Conservation (phyloP, 139 green algal species). For the Closterium sp. region DNA sequence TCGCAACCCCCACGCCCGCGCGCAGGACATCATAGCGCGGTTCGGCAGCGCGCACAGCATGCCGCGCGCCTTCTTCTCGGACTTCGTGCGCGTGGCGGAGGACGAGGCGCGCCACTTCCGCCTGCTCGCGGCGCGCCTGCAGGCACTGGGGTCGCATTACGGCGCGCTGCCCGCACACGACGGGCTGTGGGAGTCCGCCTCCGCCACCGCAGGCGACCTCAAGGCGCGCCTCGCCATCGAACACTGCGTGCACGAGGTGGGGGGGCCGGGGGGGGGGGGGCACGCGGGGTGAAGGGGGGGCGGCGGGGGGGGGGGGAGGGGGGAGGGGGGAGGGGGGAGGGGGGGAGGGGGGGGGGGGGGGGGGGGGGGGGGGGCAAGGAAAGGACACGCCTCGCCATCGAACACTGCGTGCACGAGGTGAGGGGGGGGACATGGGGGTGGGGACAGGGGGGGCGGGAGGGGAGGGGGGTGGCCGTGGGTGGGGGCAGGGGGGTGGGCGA, state of each 20-base stretch:
- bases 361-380: too few relatives aligned
- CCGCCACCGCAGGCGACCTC: conserved; percentile 64
- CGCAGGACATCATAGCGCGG: conserved; percentile 53
- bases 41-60: conserved; percentile 36
- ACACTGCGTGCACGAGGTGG: conserved; percentile 84
- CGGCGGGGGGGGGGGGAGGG: too few relatives aligned
- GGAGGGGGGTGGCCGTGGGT: too few relatives aligned
- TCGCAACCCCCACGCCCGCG: neutral
- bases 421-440: too few relatives aligned
- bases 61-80: conserved; percentile 45
- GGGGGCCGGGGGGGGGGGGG: neutral
- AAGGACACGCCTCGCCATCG: too few relatives aligned
- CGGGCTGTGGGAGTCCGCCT: conserved; percentile 73
- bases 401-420: too few relatives aligned
- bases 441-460: too few relatives aligned
- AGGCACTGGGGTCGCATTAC: conserved; percentile 72
- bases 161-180: conserved; percentile 76
- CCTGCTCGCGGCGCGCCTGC: conserved; percentile 63
- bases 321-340: too few relatives aligned
- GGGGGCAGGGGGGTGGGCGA: neutral
- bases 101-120: conserved; percentile 85
- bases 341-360: too few relatives aligned
- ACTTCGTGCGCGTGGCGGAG: conserved; percentile 71
- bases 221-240: conserved; percentile 84
- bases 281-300: too few relatives aligned